These are phyloP conservation scores for Lasiodiplodia theobromae DNA, from an alignment of 2,329 filamentous ascomycete genomes.

Conservation along the genomic window DNA sequence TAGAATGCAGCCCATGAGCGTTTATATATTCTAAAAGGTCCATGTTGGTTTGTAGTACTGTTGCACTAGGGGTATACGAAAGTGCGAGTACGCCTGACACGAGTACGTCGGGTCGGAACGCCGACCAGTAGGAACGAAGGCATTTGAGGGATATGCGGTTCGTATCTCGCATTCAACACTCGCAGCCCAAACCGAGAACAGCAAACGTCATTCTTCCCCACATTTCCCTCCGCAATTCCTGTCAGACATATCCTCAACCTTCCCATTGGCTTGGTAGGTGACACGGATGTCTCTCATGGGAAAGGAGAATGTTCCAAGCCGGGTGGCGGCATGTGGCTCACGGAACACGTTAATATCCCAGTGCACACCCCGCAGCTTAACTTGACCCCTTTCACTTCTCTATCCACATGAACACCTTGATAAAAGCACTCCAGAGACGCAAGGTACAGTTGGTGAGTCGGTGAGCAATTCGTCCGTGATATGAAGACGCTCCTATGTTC, in stretches of 20 bases:
- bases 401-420: too few relatives aligned
- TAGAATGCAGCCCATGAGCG: not conserved
- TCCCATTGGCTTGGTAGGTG: not conserved
- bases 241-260: not conserved
- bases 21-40: not conserved
- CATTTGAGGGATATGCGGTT: not conserved
- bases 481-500: too few relatives aligned
- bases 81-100: not conserved
- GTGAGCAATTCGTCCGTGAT: too few relatives aligned
- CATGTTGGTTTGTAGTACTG: not conserved
- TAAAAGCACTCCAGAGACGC: too few relatives aligned
- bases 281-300: not conserved
- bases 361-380: not conserved
- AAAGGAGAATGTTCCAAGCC: not conserved
- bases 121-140: not conserved
- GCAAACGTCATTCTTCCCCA: not conserved
- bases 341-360: not conserved
- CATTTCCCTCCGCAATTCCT: not conserved
- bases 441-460: accelerated
- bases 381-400: not conserved
- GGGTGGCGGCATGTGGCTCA: not conserved
- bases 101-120: not conserved
- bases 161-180: not conserved
- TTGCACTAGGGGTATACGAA: not conserved
- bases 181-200: not conserved